Percentiles rank a stretch among this genome's conserved stretches.
These are phyloP conservation scores for Fusarium ramigenum DNA, from an alignment of 2,329 filamentous ascomycete species.

Conservation along the genomic window DNA sequence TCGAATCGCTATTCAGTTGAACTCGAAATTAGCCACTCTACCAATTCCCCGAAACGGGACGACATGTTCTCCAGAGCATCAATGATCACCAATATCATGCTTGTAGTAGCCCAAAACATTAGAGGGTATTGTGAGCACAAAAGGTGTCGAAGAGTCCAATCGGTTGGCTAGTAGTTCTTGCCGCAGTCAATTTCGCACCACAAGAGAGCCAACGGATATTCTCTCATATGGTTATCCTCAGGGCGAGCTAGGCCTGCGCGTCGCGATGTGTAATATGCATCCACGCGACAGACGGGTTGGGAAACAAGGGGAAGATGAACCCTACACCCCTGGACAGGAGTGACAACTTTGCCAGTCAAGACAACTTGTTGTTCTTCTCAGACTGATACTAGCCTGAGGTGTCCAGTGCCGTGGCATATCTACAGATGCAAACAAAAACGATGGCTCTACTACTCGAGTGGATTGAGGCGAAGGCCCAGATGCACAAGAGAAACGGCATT, in stretches of 20 bases:
- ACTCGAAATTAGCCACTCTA: not conserved
- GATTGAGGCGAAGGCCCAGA: not conserved
- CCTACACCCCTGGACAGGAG: not conserved
- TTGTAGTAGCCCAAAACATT: not conserved
- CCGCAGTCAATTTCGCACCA: not conserved
- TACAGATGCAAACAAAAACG: not conserved
- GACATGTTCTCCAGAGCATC: not conserved
- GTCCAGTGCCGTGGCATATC: not conserved
- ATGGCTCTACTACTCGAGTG: not conserved
- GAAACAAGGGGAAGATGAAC: not conserved
- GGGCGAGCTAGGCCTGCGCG: not conserved
- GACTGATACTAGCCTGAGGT: not conserved
- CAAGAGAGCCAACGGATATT: not conserved
- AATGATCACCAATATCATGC: not conserved
- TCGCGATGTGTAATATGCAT: not conserved
- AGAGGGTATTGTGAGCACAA: not conserved
- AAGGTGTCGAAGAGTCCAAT: not conserved
- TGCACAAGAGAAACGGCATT: not conserved
- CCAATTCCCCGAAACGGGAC: not conserved
- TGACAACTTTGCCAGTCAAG: not conserved
- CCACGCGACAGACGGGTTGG: not conserved
- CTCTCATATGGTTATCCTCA: not conserved
- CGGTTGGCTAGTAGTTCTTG: not conserved
- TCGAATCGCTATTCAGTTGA: no score
- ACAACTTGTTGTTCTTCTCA: not conserved